Base-by-base conservation (phyloP, 768 basidiomycete species). In the Porpolomopsis calyptriformis region DNA sequence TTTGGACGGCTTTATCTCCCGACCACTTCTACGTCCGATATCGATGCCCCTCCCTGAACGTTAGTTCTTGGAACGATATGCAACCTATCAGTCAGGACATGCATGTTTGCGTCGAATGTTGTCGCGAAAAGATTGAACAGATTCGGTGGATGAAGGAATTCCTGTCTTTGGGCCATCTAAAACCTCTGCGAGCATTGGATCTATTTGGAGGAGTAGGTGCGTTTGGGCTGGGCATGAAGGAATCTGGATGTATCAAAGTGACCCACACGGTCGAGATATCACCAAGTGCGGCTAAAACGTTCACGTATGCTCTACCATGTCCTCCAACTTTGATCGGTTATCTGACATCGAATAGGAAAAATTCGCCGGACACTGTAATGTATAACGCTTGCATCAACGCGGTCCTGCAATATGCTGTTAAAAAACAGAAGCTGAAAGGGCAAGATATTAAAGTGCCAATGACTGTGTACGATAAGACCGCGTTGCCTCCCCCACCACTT, bases 381-480 rank as follows among this genome's bases (percentile, higher is more conserved):
- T 80, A 80, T 51, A 86, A 87, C 45, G 79, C 85, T 46, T 86
- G 84, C 49, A 73, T 76, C 2, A 90, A 88, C 50, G 56, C 66
- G 5, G 65, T 85, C 18, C 67, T 87, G 2, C 64, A 67, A 1
- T 74, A 80, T 49, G 72, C 74, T 0, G 66, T 85, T 53, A 77
- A 80, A 59, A 60, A 60, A 3, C 58, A 72, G n/a, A n/a, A n/a
- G n/a, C n/a, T n/a, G n/a, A 54, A 64, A 35, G 68, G 70, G 4
- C 71, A 70, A 49, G 38, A 61, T 2, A 52, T 66, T 4, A 65
- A 71, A 4, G 55, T 58, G 0, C 72, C 76, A 0, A 56, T 56
- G 19, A 71, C 71, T 42, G 59, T 70, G 4, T 65, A 74, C 35
- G 60, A 62, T 7, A 61, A 62, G 7, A 55, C 46, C 1, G 55